Base-by-base conservation (phyloP, 108 stramenopile genomes). In the Nannochloropsis gaditana region DNA sequence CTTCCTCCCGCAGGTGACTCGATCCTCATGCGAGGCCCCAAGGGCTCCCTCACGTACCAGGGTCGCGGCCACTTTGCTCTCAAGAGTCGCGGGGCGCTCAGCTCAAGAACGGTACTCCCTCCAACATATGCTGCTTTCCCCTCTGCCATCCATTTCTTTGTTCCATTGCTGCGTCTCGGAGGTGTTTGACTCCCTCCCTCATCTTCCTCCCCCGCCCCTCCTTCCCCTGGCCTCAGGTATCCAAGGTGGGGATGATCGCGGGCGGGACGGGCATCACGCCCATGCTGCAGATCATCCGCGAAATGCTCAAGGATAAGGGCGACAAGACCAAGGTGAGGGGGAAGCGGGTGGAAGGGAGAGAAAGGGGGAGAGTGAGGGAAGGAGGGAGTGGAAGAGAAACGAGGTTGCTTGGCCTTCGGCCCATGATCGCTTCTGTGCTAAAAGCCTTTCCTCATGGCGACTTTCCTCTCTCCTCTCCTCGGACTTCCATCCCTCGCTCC, bases 241-340 rank as follows among this genome's bases (percentile, higher is more conserved):
- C 87, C 10, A 93, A 93, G 84, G 90, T 99, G 86, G 95, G 96
- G 44, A 96, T 99, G 96, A 95, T 99, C 86, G 97, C 97, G 17
- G 99, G 99, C 5, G 99, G 99, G 5, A 98, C 99, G 21, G 99
- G 99, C 42, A 96, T 99, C 89, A 99, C 99, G 9, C 99, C 99
- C 82, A 97, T 97, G 96, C 92, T 98, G 41, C 99, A 98, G 87
- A 86, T 98, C 9, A 91, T 96, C 80, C 83, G 41, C 42, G 93
- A 92, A 10, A 92, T 96, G 80, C 93, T 94, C 11, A 90, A 93
- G 11, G 87, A 96, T 87, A 91, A 93, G 15, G 80, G 91, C 9
- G 95, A 96, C 82, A 87, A 90, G 45, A 96, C 96, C 19, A 83
- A 92, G 84, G 92, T 95, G 2, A 93, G 47, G 15, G 47, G 15